phyloP scores from a whole-genome alignment of 225 moss, liverwort and hornwort genomes.

The Straminergon stramineum region DNA sequence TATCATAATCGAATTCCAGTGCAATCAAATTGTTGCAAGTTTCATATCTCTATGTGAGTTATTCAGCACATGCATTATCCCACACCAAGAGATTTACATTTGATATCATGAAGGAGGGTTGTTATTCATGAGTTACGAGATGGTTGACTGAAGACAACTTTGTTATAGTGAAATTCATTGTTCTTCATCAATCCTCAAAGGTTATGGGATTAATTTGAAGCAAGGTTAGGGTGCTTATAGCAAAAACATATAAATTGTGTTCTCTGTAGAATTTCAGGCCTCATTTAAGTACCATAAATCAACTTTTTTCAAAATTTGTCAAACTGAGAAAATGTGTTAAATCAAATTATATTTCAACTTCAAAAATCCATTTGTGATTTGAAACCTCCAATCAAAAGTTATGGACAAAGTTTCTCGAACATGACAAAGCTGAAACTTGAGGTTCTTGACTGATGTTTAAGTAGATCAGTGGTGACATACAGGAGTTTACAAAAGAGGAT shows the following conservation, averaged over 20 bases:
- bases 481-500: neutral
- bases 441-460: neutral
- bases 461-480: neutral
- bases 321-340: too few relatives aligned
- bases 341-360: neutral
- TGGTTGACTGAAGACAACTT: fast-evolving
- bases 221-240: neutral
- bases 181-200: neutral
- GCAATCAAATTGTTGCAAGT: neutral
- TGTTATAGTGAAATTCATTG: neutral
- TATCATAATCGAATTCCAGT: neutral
- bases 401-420: neutral
- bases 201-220: neutral
- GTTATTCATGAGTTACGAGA: fast-evolving
- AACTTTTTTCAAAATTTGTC: neutral
- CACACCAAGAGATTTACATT: fast-evolving
- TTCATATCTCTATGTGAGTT: neutral
- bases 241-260: neutral
- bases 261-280: fast-evolving
- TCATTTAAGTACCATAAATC: neutral
- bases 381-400: neutral
- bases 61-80: neutral
- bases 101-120: fast-evolving
- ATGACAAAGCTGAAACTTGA: neutral
- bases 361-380: neutral